Evolutionary conservation across 768 basidiomycete species (phyloP).

Genomic region (Cystobasidium tubakii): DNA sequence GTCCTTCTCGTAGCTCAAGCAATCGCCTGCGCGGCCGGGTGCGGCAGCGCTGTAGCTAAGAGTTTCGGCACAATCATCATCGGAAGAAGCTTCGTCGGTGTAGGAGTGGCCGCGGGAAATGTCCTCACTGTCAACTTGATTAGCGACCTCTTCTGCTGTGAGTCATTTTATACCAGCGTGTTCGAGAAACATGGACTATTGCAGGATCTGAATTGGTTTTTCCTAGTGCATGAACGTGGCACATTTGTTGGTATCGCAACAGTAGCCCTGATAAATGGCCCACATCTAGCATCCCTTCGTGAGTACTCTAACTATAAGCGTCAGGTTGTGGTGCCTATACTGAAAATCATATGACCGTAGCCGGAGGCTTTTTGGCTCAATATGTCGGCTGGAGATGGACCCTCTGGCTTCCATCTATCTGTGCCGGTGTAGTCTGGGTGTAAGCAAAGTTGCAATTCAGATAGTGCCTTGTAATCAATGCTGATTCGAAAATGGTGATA

Average conservation of each 20-base stretch:
- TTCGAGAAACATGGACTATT: too few relatives aligned
- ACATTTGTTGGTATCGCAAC: constrained; percentile 21
- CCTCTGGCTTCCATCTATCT: constrained; percentile 9
- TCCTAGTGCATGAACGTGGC: constrained; percentile 9
- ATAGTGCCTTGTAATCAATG: too few relatives aligned
- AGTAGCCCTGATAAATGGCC: constrained; percentile 23
- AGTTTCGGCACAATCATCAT: constrained; percentile 12
- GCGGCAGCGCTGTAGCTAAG: not conserved
- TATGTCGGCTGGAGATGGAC: constrained; percentile 27
- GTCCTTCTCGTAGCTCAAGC: constrained; percentile 14
- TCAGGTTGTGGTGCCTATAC: not conserved
- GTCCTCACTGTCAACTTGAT: constrained; percentile 17
- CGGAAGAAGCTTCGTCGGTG: constrained; percentile 16
- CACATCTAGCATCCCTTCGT: constrained; percentile 17
- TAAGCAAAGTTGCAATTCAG: not conserved
- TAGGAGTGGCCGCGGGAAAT: constrained; percentile 2
- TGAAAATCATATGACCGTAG: not conserved
- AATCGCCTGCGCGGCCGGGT: constrained; percentile 3
- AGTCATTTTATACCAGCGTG: not conserved
- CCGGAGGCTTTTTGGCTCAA: constrained; percentile 19
- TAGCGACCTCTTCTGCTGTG: constrained; percentile 26
- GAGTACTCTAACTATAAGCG: not conserved
- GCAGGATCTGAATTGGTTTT: too few relatives aligned
- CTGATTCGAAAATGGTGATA: not conserved
- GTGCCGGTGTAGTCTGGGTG: constrained; percentile 9